Evolutionary conservation across 2,329 filamentous ascomycete genomes (phyloP), one percentile per base, ranked within the genome.

Genomic region (Dactylella cylindrospora): DNA sequence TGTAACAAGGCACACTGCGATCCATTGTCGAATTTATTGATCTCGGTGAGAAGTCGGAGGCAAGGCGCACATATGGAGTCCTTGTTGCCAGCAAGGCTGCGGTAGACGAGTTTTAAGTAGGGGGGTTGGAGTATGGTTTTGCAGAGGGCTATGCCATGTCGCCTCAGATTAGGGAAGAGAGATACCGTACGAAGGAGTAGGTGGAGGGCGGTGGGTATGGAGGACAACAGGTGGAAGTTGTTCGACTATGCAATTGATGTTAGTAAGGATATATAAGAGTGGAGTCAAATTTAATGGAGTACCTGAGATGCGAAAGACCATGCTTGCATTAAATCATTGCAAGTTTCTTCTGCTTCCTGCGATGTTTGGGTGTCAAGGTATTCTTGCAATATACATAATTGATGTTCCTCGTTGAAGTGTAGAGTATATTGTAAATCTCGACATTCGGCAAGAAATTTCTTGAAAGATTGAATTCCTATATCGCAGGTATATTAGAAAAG

Each of bases 11-110:
- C 84, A 22, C 90, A 88, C 51, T 90, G 79, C 33, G 83, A 81
- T 10, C 93, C 94, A 12, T 90, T 90, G 72, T 97, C 90, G 66
- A 95, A 86, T 50, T 79, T 83, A 12, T 88, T 82, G n/a, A 90
- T 79, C 73, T 98, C 91, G 45, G 85, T 87, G 60, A 98, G 79
- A 45, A 98, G 76, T 53, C 91, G 84, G 57, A 98, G 75, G 19
- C 87, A 90, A 0, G 93, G 91, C 2, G 89, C 93, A 62, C 96
- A 90, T 57, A 97, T 77, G 72, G 88, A 89, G 31, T 90, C 89
- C 70, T 94, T 95, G 40, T 87, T 84, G 0, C 88, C 83, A 2
- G 87, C 85, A 13, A 97, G 75, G 60, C 88, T 89, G 60, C 84
- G 84, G 25, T 88, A 84, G 19, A 97, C 75, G 2, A 95, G 80